phyloP scores from a whole-genome alignment of 2,329 filamentous ascomycete genomes.

The Monosporascus cannonballus region DNA sequence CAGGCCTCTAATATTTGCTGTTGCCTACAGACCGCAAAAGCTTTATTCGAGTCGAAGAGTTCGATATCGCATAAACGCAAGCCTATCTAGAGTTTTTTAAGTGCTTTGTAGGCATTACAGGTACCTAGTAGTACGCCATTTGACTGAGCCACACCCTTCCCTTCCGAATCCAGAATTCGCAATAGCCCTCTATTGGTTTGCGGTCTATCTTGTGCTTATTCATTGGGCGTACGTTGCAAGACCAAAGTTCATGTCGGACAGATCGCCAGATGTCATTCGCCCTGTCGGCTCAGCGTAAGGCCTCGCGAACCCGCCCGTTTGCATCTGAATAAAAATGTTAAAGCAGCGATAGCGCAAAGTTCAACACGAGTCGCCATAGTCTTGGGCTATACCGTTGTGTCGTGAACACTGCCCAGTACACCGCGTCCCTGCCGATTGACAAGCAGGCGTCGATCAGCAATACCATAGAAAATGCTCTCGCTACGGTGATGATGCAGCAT shows the following conservation, averaged over 20 bases:
- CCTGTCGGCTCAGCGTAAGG: slow-evolving; percentile 13
- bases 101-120: no score
- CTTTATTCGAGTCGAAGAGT: no score
- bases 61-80: no score
- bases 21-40: no score
- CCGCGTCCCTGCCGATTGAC: slow-evolving; percentile 9
- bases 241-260: background rate
- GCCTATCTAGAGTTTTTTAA: no score
- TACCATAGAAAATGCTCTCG: slow-evolving; percentile 32
- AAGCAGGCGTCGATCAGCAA: slow-evolving; percentile 8
- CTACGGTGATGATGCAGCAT: slow-evolving; percentile 34
- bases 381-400: slow-evolving; percentile 43
- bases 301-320: background rate
- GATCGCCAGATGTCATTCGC: slow-evolving; percentile 4
- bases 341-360: slow-evolving; percentile 8
- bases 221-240: no score
- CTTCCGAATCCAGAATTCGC: no score
- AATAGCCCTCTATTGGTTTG: no score
- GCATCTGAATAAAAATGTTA: background rate
- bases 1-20: no score
- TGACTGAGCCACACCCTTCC: no score
- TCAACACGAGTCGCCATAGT: slow-evolving; percentile 35
- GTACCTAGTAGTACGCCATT: no score
- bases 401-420: slow-evolving; percentile 38
- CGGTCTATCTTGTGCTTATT: no score